These are phyloP conservation scores for Lentinula novae-zelandiae DNA, from an alignment of 1,284 basidiomycete genomes.

Conservation along the genomic window DNA sequence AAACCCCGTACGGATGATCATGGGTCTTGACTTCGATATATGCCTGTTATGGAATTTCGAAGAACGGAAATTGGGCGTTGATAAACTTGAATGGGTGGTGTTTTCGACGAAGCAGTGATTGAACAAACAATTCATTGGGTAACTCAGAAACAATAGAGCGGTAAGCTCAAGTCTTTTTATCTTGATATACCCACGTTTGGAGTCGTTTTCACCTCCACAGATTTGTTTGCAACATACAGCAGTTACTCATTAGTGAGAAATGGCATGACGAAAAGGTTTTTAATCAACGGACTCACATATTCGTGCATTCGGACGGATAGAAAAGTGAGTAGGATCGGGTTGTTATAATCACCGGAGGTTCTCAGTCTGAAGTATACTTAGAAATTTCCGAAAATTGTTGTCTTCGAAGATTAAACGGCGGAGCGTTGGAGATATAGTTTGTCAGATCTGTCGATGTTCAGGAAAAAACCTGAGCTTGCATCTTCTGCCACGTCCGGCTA, in stretches of 20 bases:
- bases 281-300: background rate
- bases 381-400: background rate
- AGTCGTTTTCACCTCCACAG: too few species aligned
- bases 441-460: background rate
- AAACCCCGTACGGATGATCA: background rate
- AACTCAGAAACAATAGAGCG: background rate
- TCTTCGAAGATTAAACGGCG: background rate
- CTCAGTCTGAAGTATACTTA: background rate
- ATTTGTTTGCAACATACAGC: too few species aligned
- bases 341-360: background rate
- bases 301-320: background rate
- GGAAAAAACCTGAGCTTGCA: background rate
- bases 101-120: background rate
- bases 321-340: background rate
- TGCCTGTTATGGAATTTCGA: background rate
- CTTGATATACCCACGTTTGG: too few species aligned
- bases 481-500: background rate
- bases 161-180: background rate
- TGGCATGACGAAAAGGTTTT: background rate
- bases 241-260: too few species aligned
- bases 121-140: background rate
- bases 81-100: background rate
- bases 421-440: background rate
- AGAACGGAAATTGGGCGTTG: background rate
- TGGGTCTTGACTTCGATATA: background rate